Conservation (phyloP, 2,329 filamentous ascomycete genomes). For the Ophiostoma piceae region DNA sequence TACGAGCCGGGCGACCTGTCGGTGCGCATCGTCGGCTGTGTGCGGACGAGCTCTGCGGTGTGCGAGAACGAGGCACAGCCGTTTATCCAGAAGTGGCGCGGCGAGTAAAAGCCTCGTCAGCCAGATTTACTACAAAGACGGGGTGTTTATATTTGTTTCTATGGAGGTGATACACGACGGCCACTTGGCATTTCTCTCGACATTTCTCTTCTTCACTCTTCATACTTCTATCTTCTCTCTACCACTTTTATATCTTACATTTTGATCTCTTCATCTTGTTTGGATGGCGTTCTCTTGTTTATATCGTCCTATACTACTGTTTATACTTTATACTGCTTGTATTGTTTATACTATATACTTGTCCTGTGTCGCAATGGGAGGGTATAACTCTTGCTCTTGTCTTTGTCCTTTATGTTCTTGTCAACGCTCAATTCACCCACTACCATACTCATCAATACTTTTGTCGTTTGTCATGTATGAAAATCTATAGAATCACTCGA, state of each 20-base stretch:
- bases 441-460: not conserved
- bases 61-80: slow-evolving; percentile 67
- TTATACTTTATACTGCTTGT: slow-evolving; percentile 3
- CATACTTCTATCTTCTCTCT: not conserved
- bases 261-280: slow-evolving; percentile 7
- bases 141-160: slow-evolving; percentile 7
- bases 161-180: not conserved
- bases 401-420: not conserved
- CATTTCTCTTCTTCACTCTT: not conserved
- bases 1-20: slow-evolving; percentile 84
- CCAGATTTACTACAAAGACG: not conserved
- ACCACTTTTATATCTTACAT: slow-evolving; percentile 7
- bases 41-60: slow-evolving; percentile 48
- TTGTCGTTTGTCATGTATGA: not conserved
- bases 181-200: slow-evolving; percentile 3
- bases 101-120: slow-evolving; percentile 28
- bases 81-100: slow-evolving; percentile 46
- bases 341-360: not conserved
- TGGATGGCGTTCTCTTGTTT: slow-evolving; percentile 19
- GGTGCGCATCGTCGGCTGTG: slow-evolving; percentile 71
- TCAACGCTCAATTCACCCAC: not conserved
- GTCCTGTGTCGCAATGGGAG: not conserved
- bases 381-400: not conserved
- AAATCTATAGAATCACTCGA: not conserved
- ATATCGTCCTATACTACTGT: not conserved